Conservation (phyloP, 2,329 filamentous ascomycete species). For the Mycosphaerelloides madeirae region DNA sequence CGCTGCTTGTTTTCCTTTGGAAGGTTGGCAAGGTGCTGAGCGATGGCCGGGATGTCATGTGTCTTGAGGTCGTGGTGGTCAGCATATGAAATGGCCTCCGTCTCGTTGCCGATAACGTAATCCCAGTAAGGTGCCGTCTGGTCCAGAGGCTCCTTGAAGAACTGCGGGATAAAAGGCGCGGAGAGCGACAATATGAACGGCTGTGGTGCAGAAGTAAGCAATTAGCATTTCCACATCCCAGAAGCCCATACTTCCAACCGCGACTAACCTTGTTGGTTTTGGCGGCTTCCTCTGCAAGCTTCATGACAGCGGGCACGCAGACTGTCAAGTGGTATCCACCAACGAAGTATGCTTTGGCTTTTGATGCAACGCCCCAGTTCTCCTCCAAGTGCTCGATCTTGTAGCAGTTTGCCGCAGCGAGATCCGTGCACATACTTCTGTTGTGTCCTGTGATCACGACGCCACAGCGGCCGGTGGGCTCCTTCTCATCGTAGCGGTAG, state of each 20-base stretch:
- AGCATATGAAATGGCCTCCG: conserved; percentile 83
- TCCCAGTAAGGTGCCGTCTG: conserved; percentile 86
- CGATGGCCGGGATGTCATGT: conserved; percentile 78
- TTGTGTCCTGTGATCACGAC: conserved; percentile 96
- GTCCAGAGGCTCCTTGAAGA: conserved; percentile 96
- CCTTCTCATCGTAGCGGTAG: conserved; percentile 82
- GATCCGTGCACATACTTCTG: conserved; percentile 89
- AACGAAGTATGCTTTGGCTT: conserved; percentile 83
- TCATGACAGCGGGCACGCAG: conserved; percentile 82
- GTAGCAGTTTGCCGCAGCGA: conserved; percentile 96
- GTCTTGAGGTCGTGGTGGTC: conserved; percentile 70
- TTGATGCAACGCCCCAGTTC: conserved; percentile 88
- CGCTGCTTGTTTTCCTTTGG: conserved; percentile 88
- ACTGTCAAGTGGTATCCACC: conserved; percentile 98
- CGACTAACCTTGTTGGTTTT: conserved; percentile 69
- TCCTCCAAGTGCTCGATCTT: conserved; percentile 90
- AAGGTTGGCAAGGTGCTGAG: conserved; percentile 75
- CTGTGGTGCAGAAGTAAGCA: conserved; percentile 30
- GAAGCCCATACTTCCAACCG: conserved; percentile 3
- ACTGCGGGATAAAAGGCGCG: conserved; percentile 91
- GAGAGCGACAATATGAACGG: conserved; percentile 84
- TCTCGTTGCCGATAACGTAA: conserved; percentile 95
- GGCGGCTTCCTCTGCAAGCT: conserved; percentile 85
- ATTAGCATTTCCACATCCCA: conserved; percentile 13
- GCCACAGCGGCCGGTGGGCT: conserved; percentile 88